Percentiles rank a stretch among this genome's conserved stretches.
phyloP scores from a whole-genome alignment of 2,329 filamentous ascomycete species.

The Parasarocladium wereldwijsianum region DNA sequence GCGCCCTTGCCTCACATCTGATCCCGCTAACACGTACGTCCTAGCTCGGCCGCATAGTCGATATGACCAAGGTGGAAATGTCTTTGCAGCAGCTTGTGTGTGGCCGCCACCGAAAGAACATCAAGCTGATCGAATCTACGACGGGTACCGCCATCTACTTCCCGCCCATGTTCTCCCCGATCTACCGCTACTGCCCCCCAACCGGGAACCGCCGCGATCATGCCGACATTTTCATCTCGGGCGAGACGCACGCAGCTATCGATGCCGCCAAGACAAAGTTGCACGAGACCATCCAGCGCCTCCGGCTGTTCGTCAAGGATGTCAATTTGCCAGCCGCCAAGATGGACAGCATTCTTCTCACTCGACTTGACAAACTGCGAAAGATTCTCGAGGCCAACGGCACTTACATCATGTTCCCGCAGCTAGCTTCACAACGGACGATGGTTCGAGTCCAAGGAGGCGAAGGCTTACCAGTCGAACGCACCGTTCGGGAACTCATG shows the following conservation, averaged over 20 bases:
- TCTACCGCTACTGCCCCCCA: conserved; percentile 79
- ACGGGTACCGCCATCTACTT: conserved; percentile 98
- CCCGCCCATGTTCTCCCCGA: conserved; percentile 79
- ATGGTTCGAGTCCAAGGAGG: conserved; percentile 82
- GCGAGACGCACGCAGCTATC: conserved; percentile 72
- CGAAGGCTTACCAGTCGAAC: conserved; percentile 86
- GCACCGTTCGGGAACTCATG: conserved; percentile 93
- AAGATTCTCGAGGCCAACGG: conserved; percentile 97
- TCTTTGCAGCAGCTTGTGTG: conserved; percentile 86
- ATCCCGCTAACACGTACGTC: conserved; percentile 5
- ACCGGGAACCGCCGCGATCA: conserved; percentile 71
- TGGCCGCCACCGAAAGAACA: conserved; percentile 88
- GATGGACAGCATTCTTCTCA: conserved; percentile 85
- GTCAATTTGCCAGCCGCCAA: conserved; percentile 81
- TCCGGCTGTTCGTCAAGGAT: conserved; percentile 82
- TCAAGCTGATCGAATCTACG: conserved; percentile 91
- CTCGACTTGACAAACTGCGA: conserved; percentile 86
- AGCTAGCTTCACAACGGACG: conserved; percentile 70
- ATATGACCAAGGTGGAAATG: conserved; percentile 68
- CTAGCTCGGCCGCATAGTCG: conserved; percentile 59
- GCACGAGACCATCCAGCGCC: conserved; percentile 66
- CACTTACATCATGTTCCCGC: conserved; percentile 85
- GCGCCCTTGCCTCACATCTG: conserved; percentile 5
- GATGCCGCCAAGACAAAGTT: conserved; percentile 81
- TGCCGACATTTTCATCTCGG: conserved; percentile 89